Base-by-base conservation (phyloP, 306 rosid genomes). In the Cucumis melo region DNA sequence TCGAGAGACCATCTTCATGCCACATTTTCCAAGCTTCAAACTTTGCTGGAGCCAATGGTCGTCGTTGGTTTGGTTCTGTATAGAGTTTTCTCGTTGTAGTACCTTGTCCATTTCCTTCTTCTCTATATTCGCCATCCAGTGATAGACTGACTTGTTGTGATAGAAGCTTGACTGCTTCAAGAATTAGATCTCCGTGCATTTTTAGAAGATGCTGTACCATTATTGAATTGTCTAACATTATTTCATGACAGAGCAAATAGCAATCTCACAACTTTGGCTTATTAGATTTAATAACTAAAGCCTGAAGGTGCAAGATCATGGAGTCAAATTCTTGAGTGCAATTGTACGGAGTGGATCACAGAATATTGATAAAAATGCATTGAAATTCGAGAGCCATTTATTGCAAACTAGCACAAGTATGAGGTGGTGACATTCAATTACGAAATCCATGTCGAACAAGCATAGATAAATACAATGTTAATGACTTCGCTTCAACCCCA, bases 21-120 rank as follows among this genome's bases (percentile, higher is more conserved):
- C 96, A 93, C 96, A 86, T 87, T 87, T 81, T 91, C 97, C 97
- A 93, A 55, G 97, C 92, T 50, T 89, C 96, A 65, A 78, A 75
- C 87, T 88, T 93, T 56, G 97, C 93, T 0, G 91, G 86, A 8
- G 83, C 29, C 79, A 93, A 76, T 78, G 83, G 89, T 73, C 58
- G 79, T 44, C 75, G 81, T 75, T 39, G 85, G 81, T 34, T 84
- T 75, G 86, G 20, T 62, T 63, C 41, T 34, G 88, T 73, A 84
- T 79, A 75, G 77, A 82, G 87, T 82, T 82, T 88, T 77, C 80
- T 82, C 6, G 80, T 82, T 48, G 81, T 42, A 48, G 82, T 79
- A 72, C 85, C 74, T 85, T 83, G 93, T 72, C 86, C 5, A 24
- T 24, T 80, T 59, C 58, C 57, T 24, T 48, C 75, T 70, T 44